These are phyloP conservation scores for Limnanthes douglasii DNA, from an alignment of 345 rosid species.

Conservation along the genomic window DNA sequence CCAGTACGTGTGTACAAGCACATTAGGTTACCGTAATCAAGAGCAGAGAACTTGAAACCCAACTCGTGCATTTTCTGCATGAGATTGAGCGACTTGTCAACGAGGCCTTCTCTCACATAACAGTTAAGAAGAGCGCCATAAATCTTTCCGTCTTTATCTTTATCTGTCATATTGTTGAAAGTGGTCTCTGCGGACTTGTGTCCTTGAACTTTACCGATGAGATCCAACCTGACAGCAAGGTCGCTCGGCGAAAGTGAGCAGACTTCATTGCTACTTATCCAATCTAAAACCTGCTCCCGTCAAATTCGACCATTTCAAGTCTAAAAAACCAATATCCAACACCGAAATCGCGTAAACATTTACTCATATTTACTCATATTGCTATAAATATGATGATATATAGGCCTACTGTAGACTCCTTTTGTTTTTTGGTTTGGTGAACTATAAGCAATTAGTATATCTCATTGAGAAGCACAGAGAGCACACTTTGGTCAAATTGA, in stretches of 20 bases:
- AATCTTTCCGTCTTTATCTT: conserved; percentile 55
- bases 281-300: conserved; percentile 80
- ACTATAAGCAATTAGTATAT: no score
- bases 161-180: conserved; percentile 39
- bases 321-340: no score
- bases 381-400: no score
- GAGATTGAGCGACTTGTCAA: conserved; percentile 45
- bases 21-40: conserved; percentile 67
- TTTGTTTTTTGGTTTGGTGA: no score
- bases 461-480: no score
- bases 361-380: no score
- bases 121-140: conserved; percentile 83
- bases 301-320: no score
- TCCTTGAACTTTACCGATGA: conserved; percentile 69
- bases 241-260: conserved; percentile 45
- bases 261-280: conserved; percentile 50
- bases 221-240: conserved; percentile 71
- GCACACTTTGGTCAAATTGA: conserved; percentile 1
- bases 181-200: conserved; percentile 50
- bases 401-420: no score
- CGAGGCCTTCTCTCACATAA: conserved; percentile 45
- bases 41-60: conserved; percentile 37
- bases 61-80: conserved; percentile 60
- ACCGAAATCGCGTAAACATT: no score
- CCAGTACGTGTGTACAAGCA: conserved; percentile 47